These are phyloP conservation scores for Trichoderma guizhouense DNA, from an alignment of 2,329 filamentous ascomycete species.

Conservation along the genomic window DNA sequence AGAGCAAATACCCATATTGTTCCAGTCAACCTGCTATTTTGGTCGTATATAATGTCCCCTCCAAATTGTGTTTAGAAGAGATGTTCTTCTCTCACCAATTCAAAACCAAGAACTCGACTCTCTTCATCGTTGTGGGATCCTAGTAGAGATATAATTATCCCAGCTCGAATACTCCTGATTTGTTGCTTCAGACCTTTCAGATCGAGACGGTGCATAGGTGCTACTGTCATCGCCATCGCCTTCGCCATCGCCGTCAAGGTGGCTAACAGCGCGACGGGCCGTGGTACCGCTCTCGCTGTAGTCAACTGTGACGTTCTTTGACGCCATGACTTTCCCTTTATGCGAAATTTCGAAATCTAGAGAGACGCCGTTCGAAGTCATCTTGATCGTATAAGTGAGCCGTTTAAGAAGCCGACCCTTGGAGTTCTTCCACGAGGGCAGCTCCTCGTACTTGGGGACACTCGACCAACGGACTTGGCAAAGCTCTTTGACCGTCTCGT, in stretches of 20 bases:
- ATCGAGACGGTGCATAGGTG: background rate
- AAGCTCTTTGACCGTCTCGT: slow-evolving; percentile 17
- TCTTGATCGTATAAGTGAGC: slow-evolving; percentile 16
- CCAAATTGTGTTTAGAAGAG: too few relatives aligned
- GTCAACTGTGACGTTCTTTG: slow-evolving; percentile 18
- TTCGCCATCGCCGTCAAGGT: accelerated
- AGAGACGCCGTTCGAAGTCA: slow-evolving; percentile 18
- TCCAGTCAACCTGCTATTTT: too few relatives aligned
- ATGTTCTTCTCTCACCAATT: too few relatives aligned
- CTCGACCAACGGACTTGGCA: slow-evolving; percentile 20
- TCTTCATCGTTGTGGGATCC: background rate
- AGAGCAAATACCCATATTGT: too few relatives aligned
- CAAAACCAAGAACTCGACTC: too few relatives aligned
- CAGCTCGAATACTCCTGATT: background rate
- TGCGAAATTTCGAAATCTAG: slow-evolving; percentile 20
- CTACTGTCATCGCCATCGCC: background rate
- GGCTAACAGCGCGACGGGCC: background rate
- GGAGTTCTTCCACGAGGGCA: slow-evolving; percentile 16
- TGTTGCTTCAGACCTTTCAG: background rate
- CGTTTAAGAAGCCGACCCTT: background rate
- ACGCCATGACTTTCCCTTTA: slow-evolving; percentile 3
- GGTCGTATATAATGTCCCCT: too few relatives aligned
- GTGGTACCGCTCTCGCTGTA: background rate
- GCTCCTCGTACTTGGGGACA: slow-evolving; percentile 7
- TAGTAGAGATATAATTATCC: background rate